Conservation (phyloP, 2,329 filamentous ascomycete species). For the Curvularia hawaiiensis region DNA sequence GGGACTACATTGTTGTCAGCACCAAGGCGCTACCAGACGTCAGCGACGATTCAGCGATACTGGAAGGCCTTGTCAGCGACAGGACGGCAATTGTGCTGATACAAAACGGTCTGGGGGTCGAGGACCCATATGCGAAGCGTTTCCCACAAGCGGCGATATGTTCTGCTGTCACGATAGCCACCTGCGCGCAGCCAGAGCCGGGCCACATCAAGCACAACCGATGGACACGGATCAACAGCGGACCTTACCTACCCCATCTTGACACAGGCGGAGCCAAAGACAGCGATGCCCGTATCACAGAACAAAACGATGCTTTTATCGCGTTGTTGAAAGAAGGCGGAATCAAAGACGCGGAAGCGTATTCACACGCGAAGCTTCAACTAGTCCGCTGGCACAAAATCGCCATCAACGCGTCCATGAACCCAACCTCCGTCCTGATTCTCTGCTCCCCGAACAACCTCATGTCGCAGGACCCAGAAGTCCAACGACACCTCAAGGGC, state of each 20-base stretch:
- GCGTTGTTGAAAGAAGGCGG: slow-evolving; percentile 64
- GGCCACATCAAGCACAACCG: slow-evolving; percentile 72
- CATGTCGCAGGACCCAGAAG: slow-evolving; percentile 68
- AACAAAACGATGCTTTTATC: slow-evolving; percentile 57
- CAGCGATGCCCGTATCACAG: slow-evolving; percentile 43
- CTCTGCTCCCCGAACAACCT: slow-evolving; percentile 68
- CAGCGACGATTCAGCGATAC: slow-evolving; percentile 64
- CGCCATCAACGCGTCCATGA: slow-evolving; percentile 77
- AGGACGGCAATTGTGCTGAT: slow-evolving; percentile 67
- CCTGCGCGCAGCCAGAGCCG: slow-evolving; percentile 67
- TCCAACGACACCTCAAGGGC: slow-evolving; percentile 65
- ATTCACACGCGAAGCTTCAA: slow-evolving; percentile 70
- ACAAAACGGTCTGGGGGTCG: slow-evolving; percentile 74
- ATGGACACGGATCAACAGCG: slow-evolving; percentile 74
- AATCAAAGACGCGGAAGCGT: slow-evolving; percentile 68
- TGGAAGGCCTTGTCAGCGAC: slow-evolving; percentile 63
- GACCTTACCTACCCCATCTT: slow-evolving; percentile 64
- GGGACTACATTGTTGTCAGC: slow-evolving; percentile 72
- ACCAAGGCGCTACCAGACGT: slow-evolving; percentile 73
- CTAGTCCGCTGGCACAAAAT: slow-evolving; percentile 77
- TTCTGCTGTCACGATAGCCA: slow-evolving; percentile 72
- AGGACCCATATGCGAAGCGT: slow-evolving; percentile 66
- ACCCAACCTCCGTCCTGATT: slow-evolving; percentile 71
- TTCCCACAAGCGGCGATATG: slow-evolving; percentile 67
- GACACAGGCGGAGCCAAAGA: slow-evolving; percentile 37